A percentile compares a stretch with the other conserved stretches of the same genome.
Conservation (phyloP, 2,329 filamentous ascomycete genomes). For the Sarocladium brachiariae region DNA sequence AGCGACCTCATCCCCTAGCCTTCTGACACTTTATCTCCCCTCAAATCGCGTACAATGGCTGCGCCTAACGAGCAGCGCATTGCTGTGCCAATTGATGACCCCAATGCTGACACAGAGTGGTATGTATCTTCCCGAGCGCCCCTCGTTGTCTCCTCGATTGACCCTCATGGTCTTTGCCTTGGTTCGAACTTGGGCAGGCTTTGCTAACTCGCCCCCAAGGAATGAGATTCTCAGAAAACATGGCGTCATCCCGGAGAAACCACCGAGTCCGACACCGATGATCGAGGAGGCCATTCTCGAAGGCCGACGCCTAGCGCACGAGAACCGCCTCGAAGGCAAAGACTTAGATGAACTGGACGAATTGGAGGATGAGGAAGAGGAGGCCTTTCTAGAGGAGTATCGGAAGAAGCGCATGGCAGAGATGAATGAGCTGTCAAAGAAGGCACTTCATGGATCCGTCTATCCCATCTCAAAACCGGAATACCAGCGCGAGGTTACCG, state of each 20-base stretch:
- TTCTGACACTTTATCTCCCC: not conserved
- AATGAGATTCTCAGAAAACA: slow-evolving; percentile 98
- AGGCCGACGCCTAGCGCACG: slow-evolving; percentile 75
- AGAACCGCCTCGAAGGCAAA: slow-evolving; percentile 89
- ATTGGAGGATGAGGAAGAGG: slow-evolving; percentile 92
- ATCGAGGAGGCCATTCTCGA: slow-evolving; percentile 91
- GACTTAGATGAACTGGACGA: slow-evolving; percentile 90
- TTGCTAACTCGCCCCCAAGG: slow-evolving; percentile 46
- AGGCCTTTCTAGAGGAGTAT: slow-evolving; percentile 82
- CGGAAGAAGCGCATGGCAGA: slow-evolving; percentile 82
- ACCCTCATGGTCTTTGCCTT: not conserved
- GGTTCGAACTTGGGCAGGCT: not conserved
- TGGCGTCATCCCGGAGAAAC: slow-evolving; percentile 95
- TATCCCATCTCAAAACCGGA: slow-evolving; percentile 94
- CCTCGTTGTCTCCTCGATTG: slow-evolving; percentile 5
- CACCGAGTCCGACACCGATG: slow-evolving; percentile 87
- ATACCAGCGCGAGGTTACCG: slow-evolving; percentile 85
- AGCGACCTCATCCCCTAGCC: not conserved
- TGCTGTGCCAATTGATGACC: slow-evolving; percentile 83
- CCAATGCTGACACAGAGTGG: slow-evolving; percentile 98
- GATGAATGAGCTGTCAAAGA: slow-evolving; percentile 65
- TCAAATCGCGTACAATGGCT: slow-evolving; percentile 39
- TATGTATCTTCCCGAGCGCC: slow-evolving; percentile 30
- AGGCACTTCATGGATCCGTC: slow-evolving; percentile 79
- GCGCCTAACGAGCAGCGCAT: slow-evolving; percentile 58